A percentile compares a stretch with the other conserved stretches of the same genome.
phyloP scores from a whole-genome alignment of 2,329 filamentous ascomycete genomes.

The Epichloe scottii region DNA sequence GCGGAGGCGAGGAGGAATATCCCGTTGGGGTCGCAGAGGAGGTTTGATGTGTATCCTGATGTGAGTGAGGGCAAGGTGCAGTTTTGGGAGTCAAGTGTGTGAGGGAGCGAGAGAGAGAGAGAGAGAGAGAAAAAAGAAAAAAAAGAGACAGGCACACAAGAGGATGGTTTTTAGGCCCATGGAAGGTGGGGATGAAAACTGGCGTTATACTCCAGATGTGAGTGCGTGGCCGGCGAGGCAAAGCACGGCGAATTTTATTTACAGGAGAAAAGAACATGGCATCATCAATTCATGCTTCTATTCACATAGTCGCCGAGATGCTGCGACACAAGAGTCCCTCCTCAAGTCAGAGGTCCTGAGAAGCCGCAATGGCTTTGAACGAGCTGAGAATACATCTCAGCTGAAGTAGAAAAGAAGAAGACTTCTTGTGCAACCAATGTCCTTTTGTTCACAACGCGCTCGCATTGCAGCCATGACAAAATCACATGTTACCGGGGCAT shows the following conservation, averaged over 20 bases:
- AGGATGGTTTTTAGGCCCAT: no score
- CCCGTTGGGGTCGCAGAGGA: conserved; percentile 68
- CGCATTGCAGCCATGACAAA: background rate
- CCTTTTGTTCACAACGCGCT: background rate
- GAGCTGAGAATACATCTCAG: background rate
- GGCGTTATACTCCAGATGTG: no score
- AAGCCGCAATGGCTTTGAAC: background rate
- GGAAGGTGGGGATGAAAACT: no score
- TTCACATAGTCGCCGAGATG: background rate
- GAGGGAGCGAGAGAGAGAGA: background rate
- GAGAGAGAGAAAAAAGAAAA: no score
- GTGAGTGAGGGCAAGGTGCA: conserved; percentile 50
- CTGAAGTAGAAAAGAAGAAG: background rate
- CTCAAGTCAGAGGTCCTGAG: background rate
- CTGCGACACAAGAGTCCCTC: background rate
- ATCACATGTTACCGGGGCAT: background rate
- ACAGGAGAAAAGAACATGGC: background rate
- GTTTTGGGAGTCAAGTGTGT: conserved; percentile 17
- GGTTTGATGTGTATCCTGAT: conserved; percentile 94
- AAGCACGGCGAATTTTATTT: background rate
- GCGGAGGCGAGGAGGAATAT: conserved; percentile 69
- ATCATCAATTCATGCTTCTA: background rate
- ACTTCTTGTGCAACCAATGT: background rate
- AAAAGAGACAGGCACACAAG: no score
- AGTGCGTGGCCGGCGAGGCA: no score